Base-by-base conservation (phyloP, 1,139 yeast genomes). In the Geotrichum fermentans region DNA sequence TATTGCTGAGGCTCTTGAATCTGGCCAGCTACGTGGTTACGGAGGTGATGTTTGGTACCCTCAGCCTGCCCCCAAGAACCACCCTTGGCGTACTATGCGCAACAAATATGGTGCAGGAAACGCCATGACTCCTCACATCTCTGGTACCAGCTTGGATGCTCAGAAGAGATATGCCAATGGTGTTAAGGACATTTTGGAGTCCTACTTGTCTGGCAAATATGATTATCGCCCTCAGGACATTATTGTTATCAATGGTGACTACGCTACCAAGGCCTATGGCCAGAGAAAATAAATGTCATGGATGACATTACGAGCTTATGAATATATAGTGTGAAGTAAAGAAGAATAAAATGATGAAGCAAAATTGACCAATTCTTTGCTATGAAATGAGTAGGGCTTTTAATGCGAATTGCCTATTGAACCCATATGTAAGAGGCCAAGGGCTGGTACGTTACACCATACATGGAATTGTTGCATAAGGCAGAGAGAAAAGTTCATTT, bases 11-110 rank as follows among this genome's bases (percentile, higher is more conserved):
- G 92, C 92, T 0, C 75, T 84, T 45, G 64, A 74, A 49, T 70
- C 79, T 37, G 94, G 94, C 45, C 83, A 82, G 59, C 67, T 84
- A 53, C 73, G 82, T 57, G 90, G 92, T 44, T 84, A 85, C 63
- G 92, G 90, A 60, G 94, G 94, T 60, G 94, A 84, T 65, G 94
- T 85, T 45, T 83, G 92, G 88, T 76, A 63, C 71, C 82, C 82
- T 28, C 94, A 84, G 69, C 95, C 94, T 38, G 87, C 94, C 32
- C 87, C 88, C 56, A 68, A 70, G 53, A 75, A 77, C 63, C 89
- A 83, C 62, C 89, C 90, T 55, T 85, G 94, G 94, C 74, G 89
- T 72, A 55, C 72, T 26, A 79, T 83, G 82, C 64, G 70, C 49
- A 82, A 82, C 73, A 70, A 75, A 57, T 77, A 72, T 58, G 86